Conservation (phyloP, 139 green algal species). For the Nannochloris sp. region DNA sequence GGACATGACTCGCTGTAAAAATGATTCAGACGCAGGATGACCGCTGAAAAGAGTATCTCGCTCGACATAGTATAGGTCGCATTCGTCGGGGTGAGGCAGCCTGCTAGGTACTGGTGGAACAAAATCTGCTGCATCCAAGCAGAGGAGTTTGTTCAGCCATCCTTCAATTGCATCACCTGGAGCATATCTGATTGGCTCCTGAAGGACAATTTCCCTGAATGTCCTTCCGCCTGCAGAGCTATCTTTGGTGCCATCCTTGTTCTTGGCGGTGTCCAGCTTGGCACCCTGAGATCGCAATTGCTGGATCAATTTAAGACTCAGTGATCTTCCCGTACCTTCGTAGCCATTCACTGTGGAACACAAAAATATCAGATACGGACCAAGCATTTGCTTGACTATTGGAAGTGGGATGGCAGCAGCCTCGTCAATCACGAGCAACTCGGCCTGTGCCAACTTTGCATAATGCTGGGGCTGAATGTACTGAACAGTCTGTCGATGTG, state of each 20-base stretch:
- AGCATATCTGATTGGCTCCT: slow-evolving; percentile 89
- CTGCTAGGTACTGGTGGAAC: slow-evolving; percentile 54
- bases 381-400: slow-evolving; percentile 84
- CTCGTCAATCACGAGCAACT: slow-evolving; percentile 98
- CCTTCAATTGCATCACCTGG: slow-evolving; percentile 78
- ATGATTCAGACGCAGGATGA: slow-evolving; percentile 73
- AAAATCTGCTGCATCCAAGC: slow-evolving; percentile 80
- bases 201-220: slow-evolving; percentile 85
- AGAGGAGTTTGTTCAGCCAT: slow-evolving; percentile 91
- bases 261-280: slow-evolving; percentile 27
- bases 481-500: slow-evolving; percentile 79
- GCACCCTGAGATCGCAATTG: slow-evolving; percentile 73
- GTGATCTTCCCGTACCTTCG: slow-evolving; percentile 88
- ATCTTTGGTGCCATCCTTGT: slow-evolving; percentile 9
- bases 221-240: slow-evolving; percentile 36
- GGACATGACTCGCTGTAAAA: slow-evolving; percentile 83
- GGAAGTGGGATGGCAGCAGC: slow-evolving; percentile 93
- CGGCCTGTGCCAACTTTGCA: slow-evolving; percentile 71
- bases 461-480: slow-evolving; percentile 94
- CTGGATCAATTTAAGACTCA: slow-evolving; percentile 93
- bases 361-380: slow-evolving; percentile 97
- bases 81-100: slow-evolving; percentile 88
- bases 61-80: slow-evolving; percentile 93
- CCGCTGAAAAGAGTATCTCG: slow-evolving; percentile 95
- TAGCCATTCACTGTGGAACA: slow-evolving; percentile 89